phyloP scores from a whole-genome alignment of 768 basidiomycete genomes.

The Boletus huronensis region DNA sequence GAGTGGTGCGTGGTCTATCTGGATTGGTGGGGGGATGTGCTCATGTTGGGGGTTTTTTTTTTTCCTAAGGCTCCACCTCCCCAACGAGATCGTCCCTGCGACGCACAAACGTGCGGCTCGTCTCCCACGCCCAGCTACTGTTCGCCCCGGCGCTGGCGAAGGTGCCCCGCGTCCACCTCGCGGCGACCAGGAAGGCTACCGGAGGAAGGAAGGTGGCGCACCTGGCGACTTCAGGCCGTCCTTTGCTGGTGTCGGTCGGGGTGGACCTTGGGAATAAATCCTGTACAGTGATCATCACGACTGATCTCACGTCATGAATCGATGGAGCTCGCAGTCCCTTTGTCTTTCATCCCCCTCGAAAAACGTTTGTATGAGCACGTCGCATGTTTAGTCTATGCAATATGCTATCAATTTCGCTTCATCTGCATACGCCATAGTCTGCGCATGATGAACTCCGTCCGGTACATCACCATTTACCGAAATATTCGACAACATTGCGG shows the following conservation, averaged over 20 bases:
- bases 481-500: slow-evolving; percentile 44
- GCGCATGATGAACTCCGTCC: neutral
- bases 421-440: neutral
- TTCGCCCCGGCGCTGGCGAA: slow-evolving; percentile 65
- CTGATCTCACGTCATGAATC: neutral
- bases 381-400: slow-evolving; percentile 28
- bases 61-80: slow-evolving; percentile 86
- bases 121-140: slow-evolving; percentile 75
- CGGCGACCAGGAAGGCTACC: slow-evolving; percentile 86
- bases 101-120: slow-evolving; percentile 98
- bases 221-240: slow-evolving; percentile 87
- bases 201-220: slow-evolving; percentile 82
- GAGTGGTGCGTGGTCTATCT: slow-evolving; percentile 55
- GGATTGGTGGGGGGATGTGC: neutral
- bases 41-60: neutral
- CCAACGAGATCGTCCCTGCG: slow-evolving; percentile 91
- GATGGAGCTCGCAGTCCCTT: neutral
- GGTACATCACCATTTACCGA: slow-evolving; percentile 32
- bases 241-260: slow-evolving; percentile 86
- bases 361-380: slow-evolving; percentile 30
- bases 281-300: neutral
- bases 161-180: slow-evolving; percentile 90
- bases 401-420: slow-evolving; percentile 11
- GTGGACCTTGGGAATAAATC: slow-evolving; percentile 66
- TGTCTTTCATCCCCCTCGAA: slow-evolving; percentile 1